These are phyloP conservation scores for Neoscytalidium dimidiatum DNA, from an alignment of 2,329 filamentous ascomycete genomes.

Conservation along the genomic window DNA sequence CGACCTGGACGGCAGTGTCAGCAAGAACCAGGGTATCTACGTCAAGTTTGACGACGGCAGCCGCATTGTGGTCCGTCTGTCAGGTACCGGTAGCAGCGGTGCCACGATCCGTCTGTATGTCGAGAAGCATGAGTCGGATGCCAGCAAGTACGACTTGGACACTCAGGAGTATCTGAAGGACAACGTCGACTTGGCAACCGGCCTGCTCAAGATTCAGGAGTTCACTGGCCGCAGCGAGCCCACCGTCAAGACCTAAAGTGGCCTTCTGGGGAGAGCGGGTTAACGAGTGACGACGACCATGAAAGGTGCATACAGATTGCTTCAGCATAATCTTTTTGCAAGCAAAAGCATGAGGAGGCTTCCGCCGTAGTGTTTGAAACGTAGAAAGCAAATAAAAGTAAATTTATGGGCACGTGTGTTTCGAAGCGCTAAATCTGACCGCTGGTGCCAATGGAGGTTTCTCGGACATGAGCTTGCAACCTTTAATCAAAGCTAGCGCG, in stretches of 20 bases:
- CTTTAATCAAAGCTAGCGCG: neutral
- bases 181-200: constrained; percentile 81
- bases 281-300: constrained; percentile 19
- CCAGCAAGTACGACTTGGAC: constrained; percentile 74
- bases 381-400: constrained; percentile 17
- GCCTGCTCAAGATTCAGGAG: constrained; percentile 89
- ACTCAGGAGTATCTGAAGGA: constrained; percentile 93
- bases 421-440: too few relatives aligned
- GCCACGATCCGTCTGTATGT: constrained; percentile 97
- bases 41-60: constrained; percentile 93
- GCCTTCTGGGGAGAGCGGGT: neutral
- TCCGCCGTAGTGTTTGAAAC: constrained; percentile 1
- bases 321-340: neutral
- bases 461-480: neutral
- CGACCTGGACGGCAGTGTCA: constrained; percentile 94
- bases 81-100: constrained; percentile 90
- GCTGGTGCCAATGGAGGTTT: neutral
- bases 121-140: constrained; percentile 88
- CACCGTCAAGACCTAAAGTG: constrained; percentile 84
- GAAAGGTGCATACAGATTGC: constrained; percentile 9
- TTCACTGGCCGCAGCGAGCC: constrained; percentile 90
- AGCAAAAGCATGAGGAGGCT: neutral
- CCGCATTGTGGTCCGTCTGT: constrained; percentile 91
- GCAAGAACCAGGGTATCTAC: constrained; percentile 94
- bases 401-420: constrained; percentile 17